These are phyloP conservation scores for Aspergillus oerlinghausenensis DNA, from an alignment of 2,329 filamentous ascomycete genomes.

Conservation along the genomic window DNA sequence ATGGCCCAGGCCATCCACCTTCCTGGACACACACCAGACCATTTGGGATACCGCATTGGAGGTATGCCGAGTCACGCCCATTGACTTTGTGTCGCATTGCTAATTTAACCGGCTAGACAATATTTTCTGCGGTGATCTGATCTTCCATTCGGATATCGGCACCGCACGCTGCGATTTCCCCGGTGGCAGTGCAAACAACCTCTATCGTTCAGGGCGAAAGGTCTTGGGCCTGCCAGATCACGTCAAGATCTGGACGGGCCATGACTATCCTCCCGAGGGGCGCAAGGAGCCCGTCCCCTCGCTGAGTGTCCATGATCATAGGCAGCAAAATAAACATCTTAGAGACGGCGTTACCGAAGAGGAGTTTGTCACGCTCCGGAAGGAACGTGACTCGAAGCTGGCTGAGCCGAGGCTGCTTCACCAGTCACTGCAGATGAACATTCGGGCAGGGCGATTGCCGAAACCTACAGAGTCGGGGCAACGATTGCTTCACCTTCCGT, in stretches of 20 bases:
- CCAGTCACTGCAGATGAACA: conserved; percentile 51
- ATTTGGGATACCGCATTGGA: conserved; percentile 58
- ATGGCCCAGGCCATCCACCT: conserved; percentile 51
- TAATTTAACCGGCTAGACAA: conserved; percentile 29
- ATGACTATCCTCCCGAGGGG: conserved; percentile 48
- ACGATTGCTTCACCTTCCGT: conserved; percentile 27
- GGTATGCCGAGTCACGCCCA: conserved; percentile 10
- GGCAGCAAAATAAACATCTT: conserved; percentile 47
- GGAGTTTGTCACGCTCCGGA: conserved; percentile 44
- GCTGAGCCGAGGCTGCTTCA: conserved; percentile 47
- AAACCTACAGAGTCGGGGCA: conserved; percentile 16
- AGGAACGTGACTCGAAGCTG: conserved; percentile 42
- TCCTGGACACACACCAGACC: conserved; percentile 61
- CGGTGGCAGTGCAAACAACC: conserved; percentile 42
- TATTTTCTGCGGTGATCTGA: conserved; percentile 51
- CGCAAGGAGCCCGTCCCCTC: conserved; percentile 36
- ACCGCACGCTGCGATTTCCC: conserved; percentile 54
- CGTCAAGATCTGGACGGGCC: conserved; percentile 51
- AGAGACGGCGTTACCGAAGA: conserved; percentile 38
- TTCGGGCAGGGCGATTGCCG: conserved; percentile 47
- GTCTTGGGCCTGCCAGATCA: conserved; percentile 43
- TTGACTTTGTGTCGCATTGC: not conserved
- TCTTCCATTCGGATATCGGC: conserved; percentile 52
- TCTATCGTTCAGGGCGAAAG: conserved; percentile 44
- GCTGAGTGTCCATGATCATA: conserved; percentile 46